phyloP scores from a whole-genome alignment of 768 basidiomycete species.

The Cubamyces sp. region DNA sequence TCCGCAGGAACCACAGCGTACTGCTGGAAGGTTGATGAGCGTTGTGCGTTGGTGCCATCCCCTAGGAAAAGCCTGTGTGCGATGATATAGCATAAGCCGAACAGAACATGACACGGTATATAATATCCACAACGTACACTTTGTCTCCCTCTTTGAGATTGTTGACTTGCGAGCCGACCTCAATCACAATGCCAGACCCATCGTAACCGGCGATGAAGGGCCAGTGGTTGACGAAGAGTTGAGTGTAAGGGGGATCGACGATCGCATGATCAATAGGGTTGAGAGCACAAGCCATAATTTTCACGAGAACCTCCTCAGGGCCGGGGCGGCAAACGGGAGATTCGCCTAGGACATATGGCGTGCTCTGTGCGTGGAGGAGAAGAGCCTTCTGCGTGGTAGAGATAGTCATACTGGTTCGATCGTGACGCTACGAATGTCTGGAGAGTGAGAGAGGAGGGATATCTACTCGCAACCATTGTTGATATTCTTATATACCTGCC shows the following conservation, averaged over 20 bases:
- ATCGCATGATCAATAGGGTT: constrained; percentile 41
- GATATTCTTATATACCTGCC: too few relatives aligned
- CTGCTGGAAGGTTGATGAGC: constrained; percentile 30
- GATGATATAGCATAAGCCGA: not conserved
- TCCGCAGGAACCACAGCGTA: constrained; percentile 32
- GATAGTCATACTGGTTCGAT: not conserved
- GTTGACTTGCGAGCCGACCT: constrained; percentile 43
- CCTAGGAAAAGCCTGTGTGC: constrained; percentile 27
- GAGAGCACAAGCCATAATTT: constrained; percentile 43
- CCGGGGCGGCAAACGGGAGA: constrained; percentile 38
- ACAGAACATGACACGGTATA: not conserved
- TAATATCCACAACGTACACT: constrained; percentile 34
- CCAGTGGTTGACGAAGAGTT: constrained; percentile 36
- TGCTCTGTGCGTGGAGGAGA: constrained; percentile 13
- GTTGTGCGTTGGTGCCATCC: not conserved
- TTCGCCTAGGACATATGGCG: constrained; percentile 14
- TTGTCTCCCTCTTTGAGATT: constrained; percentile 46
- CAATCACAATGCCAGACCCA: constrained; percentile 42
- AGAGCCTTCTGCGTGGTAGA: constrained; percentile 23
- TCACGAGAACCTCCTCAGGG: constrained; percentile 46
- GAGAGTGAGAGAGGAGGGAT: too few relatives aligned
- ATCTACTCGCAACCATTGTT: too few relatives aligned
- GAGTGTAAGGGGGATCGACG: constrained; percentile 15
- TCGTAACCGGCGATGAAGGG: constrained; percentile 33
- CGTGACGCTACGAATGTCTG: not conserved